phyloP scores from a whole-genome alignment of 169 alveolate genomes.

The Plasmodium ovale region DNA sequence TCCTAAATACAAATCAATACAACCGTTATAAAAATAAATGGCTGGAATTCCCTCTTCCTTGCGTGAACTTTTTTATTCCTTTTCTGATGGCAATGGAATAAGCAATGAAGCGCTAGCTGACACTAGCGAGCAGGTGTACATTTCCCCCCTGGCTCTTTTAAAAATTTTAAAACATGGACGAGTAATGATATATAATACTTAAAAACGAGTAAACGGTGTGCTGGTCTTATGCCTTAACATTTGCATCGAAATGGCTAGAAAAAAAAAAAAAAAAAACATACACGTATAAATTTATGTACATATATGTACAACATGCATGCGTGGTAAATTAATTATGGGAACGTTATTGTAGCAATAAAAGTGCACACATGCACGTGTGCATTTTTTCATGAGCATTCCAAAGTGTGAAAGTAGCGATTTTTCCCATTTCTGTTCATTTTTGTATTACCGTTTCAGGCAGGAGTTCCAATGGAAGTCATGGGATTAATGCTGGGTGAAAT shows the following conservation, averaged over 20 bases:
- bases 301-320: no score
- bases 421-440: neutral
- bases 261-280: no score
- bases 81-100: constrained; percentile 84
- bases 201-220: neutral
- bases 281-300: no score
- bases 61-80: constrained; percentile 82
- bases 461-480: constrained; percentile 99
- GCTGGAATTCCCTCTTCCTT: constrained; percentile 77
- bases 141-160: constrained; percentile 96
- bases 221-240: no score
- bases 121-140: constrained; percentile 96
- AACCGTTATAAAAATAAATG: constrained; percentile 7
- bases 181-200: constrained; percentile 77
- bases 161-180: constrained; percentile 99
- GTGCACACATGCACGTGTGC: no score
- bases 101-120: constrained; percentile 88
- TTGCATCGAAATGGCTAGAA: no score
- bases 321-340: no score
- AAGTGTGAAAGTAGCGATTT: no score
- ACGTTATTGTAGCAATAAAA: no score
- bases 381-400: no score
- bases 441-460: constrained; percentile 88
- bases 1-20: no score
- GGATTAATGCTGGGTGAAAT: constrained; percentile 99